These are phyloP conservation scores for Scedosporium minutisporum DNA, from an alignment of 2,329 filamentous ascomycete species.

Conservation along the genomic window DNA sequence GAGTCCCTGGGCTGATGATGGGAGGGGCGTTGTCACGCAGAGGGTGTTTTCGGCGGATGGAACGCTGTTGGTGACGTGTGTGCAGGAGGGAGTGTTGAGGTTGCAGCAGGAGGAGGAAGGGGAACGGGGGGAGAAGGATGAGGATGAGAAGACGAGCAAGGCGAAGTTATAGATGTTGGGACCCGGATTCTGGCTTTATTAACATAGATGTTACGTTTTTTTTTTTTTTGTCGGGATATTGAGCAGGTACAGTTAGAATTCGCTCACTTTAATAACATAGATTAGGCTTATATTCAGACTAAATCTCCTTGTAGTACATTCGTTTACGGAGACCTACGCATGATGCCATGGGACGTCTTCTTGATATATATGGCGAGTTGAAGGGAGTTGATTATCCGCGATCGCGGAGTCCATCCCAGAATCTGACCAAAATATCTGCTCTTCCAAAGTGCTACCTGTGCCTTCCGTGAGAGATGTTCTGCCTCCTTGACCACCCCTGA, in stretches of 20 bases:
- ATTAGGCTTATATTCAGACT: not conserved
- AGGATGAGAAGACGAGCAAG: conserved; percentile 15
- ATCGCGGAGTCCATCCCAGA: too few species aligned
- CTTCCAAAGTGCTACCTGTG: too few species aligned
- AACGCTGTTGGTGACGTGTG: conserved; percentile 64
- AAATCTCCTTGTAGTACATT: too few species aligned
- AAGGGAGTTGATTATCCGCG: too few species aligned
- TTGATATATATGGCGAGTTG: too few species aligned
- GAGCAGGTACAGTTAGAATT: not conserved
- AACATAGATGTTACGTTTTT: not conserved
- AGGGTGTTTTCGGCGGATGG: conserved; percentile 64
- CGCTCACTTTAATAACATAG: not conserved
- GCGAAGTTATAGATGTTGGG: conserved; percentile 1
- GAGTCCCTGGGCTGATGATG: conserved; percentile 71
- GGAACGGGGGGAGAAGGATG: conserved; percentile 7
- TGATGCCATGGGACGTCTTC: too few species aligned
- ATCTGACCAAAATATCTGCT: too few species aligned
- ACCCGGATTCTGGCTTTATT: not conserved
- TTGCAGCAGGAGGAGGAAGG: conserved; percentile 32
- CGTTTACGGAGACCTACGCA: too few species aligned
- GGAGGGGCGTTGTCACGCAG: conserved; percentile 66
- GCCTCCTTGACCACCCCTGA: too few species aligned
- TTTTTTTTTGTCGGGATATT: not conserved
- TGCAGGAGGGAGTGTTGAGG: conserved; percentile 59
- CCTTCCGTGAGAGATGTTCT: too few species aligned